Evolutionary conservation across 257 asterid genomes (phyloP), one percentile per base, ranked within the genome.

Genomic region (Apocynum venetum): DNA sequence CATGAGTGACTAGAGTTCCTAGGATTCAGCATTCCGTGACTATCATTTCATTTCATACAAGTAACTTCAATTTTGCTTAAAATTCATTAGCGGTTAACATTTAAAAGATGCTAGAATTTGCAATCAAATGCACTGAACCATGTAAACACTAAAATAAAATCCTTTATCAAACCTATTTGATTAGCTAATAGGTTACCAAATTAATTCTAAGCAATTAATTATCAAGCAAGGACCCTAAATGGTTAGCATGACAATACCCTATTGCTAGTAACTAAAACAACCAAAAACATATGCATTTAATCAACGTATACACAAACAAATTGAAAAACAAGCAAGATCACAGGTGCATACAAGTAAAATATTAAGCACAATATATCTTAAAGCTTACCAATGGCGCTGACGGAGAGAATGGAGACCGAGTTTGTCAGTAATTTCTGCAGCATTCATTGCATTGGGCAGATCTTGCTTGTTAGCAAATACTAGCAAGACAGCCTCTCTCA

Each of bases 371-470:
- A 73, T 48, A 73, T 48, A 56, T 4, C 72, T 40, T 80, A 65
- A 12, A n/a, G 35, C 79, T 64, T 84, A 84, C 87, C 87, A 84
- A 65, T 81, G 87, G 71, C 85, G 85, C 64, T 81, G 87, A 41
- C 87, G 87, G 63, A 84, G 87, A 68, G 87, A 84, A 70, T 84
- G 87, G 65, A 84, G 85, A 36, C 87, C 87, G 48, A 84, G 87
- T 71, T 84, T 84, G 78, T 84, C 87, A 66, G 87, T 84, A 46
- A 84, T 84, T 71, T 84, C 87, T 17, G 87, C 87, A 38, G 87
- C 87, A 76, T 84, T 84, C 87, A 84, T 84, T 59, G 87, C 87
- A 82, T 85, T 85, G 8, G 88, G 88, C 76, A 85, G 82, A 82
- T 85, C 88, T 59, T 85, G 88, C 75, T 85, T 85, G 68, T 85